Conservation (phyloP, 2,329 filamentous ascomycete species). For the Stagonosporopsis vannaccii region DNA sequence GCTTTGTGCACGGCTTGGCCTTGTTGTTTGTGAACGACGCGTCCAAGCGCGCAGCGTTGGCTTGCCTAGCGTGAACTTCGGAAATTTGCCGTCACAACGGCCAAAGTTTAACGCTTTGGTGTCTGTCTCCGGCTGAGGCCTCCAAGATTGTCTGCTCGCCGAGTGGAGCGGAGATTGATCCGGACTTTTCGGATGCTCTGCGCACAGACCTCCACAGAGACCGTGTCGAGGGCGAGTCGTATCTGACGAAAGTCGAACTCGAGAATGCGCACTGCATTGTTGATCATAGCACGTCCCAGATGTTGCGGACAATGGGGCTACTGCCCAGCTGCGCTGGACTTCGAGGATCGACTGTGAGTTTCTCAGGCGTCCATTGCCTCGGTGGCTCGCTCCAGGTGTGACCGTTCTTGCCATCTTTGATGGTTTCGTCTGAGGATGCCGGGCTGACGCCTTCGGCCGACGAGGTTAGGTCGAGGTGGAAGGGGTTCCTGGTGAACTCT, state of each 20-base stretch:
- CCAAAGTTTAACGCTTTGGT: constrained; percentile 9
- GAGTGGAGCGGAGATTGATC: constrained; percentile 15
- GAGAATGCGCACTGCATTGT: constrained; percentile 1
- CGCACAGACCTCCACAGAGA: constrained; percentile 6
- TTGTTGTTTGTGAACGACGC: neutral
- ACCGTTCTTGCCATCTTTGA: constrained; percentile 40
- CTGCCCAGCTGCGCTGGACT: constrained; percentile 78
- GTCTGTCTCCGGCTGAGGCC: neutral
- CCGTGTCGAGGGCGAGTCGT: constrained; percentile 9
- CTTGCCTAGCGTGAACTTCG: neutral
- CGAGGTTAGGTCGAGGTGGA: constrained; percentile 44
- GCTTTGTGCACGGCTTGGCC: neutral
- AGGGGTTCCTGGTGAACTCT: constrained; percentile 69
- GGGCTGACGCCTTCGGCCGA: constrained; percentile 38
- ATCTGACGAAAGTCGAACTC: constrained; percentile 3
- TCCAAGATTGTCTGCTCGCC: neutral
- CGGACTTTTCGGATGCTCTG: constrained; percentile 3
- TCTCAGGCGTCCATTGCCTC: constrained; percentile 58
- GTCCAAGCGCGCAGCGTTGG: neutral
- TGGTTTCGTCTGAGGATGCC: constrained; percentile 42
- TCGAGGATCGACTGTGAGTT: constrained; percentile 70
- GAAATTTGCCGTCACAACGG: constrained; percentile 16
- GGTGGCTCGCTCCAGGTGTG: constrained; percentile 38
- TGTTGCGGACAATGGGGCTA: constrained; percentile 77
- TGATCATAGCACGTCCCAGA: constrained; percentile 75